A percentile compares a stretch with the other conserved stretches of the same genome.
phyloP scores from a whole-genome alignment of 768 basidiomycete genomes.

The Lentinula raphanica region DNA sequence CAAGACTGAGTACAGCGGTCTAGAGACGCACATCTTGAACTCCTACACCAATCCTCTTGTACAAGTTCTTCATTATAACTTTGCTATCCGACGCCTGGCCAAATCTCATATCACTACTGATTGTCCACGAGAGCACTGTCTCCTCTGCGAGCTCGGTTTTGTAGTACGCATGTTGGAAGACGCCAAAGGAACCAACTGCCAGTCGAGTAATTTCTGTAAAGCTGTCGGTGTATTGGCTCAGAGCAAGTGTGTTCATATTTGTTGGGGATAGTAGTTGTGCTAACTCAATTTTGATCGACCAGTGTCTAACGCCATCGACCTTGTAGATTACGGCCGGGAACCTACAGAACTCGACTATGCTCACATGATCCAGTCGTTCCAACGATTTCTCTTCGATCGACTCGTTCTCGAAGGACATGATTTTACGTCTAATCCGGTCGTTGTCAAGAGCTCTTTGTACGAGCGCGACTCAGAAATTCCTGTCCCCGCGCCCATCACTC shows the following conservation, averaged over 20 bases:
- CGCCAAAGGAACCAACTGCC: constrained; percentile 89
- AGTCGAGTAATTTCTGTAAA: constrained; percentile 95
- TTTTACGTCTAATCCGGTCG: constrained; percentile 43
- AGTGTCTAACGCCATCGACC: constrained; percentile 77
- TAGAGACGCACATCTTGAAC: constrained; percentile 95
- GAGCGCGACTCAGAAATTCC: constrained; percentile 19
- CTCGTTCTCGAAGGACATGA: constrained; percentile 69
- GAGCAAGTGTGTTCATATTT: constrained; percentile 36
- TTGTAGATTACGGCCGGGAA: constrained; percentile 85
- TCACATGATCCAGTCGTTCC: constrained; percentile 90
- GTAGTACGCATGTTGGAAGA: constrained; percentile 94
- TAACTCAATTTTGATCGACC: not conserved
- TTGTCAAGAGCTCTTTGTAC: constrained; percentile 32
- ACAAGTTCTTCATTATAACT: constrained; percentile 84
- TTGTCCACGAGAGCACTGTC: constrained; percentile 86
- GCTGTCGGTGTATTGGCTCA: constrained; percentile 86
- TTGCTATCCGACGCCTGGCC: constrained; percentile 74
- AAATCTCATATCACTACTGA: constrained; percentile 89
- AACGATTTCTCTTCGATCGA: constrained; percentile 87
- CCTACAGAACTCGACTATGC: constrained; percentile 71
- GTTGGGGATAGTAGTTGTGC: not conserved
- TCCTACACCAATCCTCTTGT: constrained; percentile 92
- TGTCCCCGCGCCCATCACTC: constrained; percentile 71
- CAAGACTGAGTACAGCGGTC: constrained; percentile 80
- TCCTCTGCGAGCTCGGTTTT: constrained; percentile 93